A percentile compares a stretch with the other conserved stretches of the same genome.
phyloP scores from a whole-genome alignment of 768 basidiomycete species.

The Sistotremastrum suecicum region DNA sequence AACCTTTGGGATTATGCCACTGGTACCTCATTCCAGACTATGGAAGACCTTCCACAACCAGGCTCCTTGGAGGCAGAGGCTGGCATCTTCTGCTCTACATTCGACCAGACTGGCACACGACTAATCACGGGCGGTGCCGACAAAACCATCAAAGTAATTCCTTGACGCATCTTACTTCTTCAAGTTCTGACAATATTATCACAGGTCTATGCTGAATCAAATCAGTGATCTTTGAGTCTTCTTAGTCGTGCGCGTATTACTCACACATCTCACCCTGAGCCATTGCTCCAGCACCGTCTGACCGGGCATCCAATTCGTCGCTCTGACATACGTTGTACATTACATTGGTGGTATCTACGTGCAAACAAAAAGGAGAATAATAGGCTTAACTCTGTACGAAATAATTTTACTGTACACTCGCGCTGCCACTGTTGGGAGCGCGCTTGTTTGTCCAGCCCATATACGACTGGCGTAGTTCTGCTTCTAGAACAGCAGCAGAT shows the following conservation, averaged over 20 bases:
- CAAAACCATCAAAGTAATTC: constrained; percentile 89
- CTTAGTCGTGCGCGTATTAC: no score
- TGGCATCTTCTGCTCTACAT: constrained; percentile 93
- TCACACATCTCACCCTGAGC: no score
- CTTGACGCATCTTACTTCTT: neutral
- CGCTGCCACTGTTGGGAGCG: constrained; percentile 28
- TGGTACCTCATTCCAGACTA: constrained; percentile 86
- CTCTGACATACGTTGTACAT: no score
- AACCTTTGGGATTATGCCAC: constrained; percentile 93
- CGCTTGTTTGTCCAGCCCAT: constrained; percentile 82
- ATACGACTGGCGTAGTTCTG: constrained; percentile 59
- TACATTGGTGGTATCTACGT: no score
- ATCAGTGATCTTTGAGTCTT: no score
- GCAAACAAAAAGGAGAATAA: no score
- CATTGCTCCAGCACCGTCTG: no score
- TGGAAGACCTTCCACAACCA: constrained; percentile 90
- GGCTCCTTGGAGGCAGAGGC: constrained; percentile 98
- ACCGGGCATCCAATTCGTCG: no score
- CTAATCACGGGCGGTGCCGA: constrained; percentile 94
- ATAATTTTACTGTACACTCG: neutral
- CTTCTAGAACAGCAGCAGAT: constrained; percentile 44
- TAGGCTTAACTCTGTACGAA: no score
- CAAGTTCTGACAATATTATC: no score
- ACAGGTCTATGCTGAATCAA: no score
- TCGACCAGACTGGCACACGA: constrained; percentile 89